These are phyloP conservation scores for Westerdykella sp. DNA, from an alignment of 2,329 filamentous ascomycete species.

Conservation along the genomic window DNA sequence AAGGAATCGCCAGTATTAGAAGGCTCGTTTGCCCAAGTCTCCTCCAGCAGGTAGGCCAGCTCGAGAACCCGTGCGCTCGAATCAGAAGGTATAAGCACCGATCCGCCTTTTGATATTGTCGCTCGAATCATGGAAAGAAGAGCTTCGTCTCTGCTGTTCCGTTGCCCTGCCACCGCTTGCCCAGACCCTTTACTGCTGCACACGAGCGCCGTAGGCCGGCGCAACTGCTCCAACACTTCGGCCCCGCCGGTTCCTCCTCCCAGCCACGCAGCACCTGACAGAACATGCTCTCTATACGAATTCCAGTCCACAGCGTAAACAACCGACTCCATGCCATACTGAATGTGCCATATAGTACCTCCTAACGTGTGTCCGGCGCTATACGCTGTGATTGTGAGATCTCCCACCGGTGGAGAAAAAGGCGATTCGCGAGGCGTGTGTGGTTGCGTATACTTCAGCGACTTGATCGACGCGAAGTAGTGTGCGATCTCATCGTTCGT, in stretches of 20 bases:
- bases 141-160: slow-evolving; percentile 77
- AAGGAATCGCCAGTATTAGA: slow-evolving; percentile 20
- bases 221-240: slow-evolving; percentile 87
- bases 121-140: slow-evolving; percentile 75
- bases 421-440: slow-evolving; percentile 83
- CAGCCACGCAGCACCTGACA: slow-evolving; percentile 89
- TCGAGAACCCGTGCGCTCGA: slow-evolving; percentile 93
- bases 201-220: slow-evolving; percentile 87
- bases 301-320: slow-evolving; percentile 99
- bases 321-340: slow-evolving; percentile 92
- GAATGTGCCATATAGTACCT: slow-evolving; percentile 98
- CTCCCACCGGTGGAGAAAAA: slow-evolving; percentile 82
- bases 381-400: slow-evolving; percentile 91
- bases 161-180: slow-evolving; percentile 63
- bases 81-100: slow-evolving; percentile 87
- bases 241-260: slow-evolving; percentile 74
- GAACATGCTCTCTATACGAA: slow-evolving; percentile 90
- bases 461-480: slow-evolving; percentile 86
- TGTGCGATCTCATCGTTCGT: slow-evolving; percentile 81
- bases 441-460: slow-evolving; percentile 93
- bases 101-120: slow-evolving; percentile 75
- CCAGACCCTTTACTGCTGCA: slow-evolving; percentile 82
- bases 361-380: slow-evolving; percentile 93
- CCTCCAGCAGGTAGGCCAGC: slow-evolving; percentile 84
- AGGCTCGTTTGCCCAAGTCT: slow-evolving; percentile 62